Evolutionary conservation across 495 filamentous ascomycete genomes (phyloP), one percentile per base, ranked within the genome.

Genomic region (Hypoxylon intermedium): DNA sequence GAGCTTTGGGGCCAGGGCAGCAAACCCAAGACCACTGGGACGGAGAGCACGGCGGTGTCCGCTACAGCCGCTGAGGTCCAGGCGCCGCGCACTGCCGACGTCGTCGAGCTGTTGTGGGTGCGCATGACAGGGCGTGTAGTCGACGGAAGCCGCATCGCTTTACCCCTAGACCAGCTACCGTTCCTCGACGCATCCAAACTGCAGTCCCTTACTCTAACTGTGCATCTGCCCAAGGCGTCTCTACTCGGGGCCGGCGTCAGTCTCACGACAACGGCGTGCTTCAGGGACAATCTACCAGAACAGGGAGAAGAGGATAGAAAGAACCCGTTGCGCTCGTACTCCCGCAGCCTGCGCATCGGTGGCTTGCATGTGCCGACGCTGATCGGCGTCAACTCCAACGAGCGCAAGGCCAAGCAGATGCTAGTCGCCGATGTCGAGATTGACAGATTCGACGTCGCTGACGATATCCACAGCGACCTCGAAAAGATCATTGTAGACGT

Each of bases 311-410:
- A 43, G 6, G 51, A 50, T 19, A 6, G 15, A 3, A 60, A 36
- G 45, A 65, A 67, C 43, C 65, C 56, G 6, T 38, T 67, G 20
- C 65, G 44, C 16, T 65, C 67, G 47, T 71, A 64, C 26, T 66
- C 67, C 6, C 45, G 71, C n/a, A 60, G 60, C 37, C 44, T 78
- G 38, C 44, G 58, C 4, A 59, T 82, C 15, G 63, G 75, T 54
- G 75, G 79, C 23, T 58, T 88, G 16, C 73, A 73, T n/a, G 71
- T 87, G 12, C 83, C 85, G 42, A 79, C 79, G 15, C 53, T 89
- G 30, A 75, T 89, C 20, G 86, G 86, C 1, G 74, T 89, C 7
- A 87, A 88, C 59, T 37, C 58, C 1, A 81, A 87, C 62, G 86
- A 89, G 74, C 63, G 85, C 40, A 15, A 51, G 16, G 74, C 72